phyloP scores from a whole-genome alignment of 176 grass and related monocot genomes.

The Aechmea fasciata region DNA sequence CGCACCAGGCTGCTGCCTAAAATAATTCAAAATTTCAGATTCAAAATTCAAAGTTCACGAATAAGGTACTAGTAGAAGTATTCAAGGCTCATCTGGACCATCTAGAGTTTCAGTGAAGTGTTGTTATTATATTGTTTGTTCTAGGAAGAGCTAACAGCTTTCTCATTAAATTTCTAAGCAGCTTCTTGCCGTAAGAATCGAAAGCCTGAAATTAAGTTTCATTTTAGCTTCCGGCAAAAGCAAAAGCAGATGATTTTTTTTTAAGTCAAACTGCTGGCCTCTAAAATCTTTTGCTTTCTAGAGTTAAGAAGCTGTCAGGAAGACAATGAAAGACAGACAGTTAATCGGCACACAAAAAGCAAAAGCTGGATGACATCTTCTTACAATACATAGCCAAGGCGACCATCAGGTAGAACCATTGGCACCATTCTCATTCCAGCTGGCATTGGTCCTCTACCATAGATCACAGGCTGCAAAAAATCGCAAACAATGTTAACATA shows the following conservation, averaged over 20 bases:
- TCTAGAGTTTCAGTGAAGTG: not conserved
- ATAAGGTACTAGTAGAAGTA: no score
- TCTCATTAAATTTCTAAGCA: not conserved
- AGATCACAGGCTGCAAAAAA: slow-evolving; percentile 74
- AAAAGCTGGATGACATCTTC: slow-evolving; percentile 8
- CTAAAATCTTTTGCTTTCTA: no score
- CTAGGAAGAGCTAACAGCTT: not conserved
- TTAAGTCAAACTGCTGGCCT: no score
- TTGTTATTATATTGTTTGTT: not conserved
- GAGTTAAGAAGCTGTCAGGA: not conserved
- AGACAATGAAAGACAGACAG: not conserved
- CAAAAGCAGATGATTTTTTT: no score
- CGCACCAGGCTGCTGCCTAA: slow-evolving; percentile 77
- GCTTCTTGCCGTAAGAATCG: no score
- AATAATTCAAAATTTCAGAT: not conserved
- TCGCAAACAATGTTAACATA: not conserved
- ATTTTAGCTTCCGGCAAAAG: no score
- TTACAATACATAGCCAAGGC: slow-evolving; percentile 92
- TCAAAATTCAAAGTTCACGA: no score
- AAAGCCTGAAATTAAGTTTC: no score
- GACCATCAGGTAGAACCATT: slow-evolving; percentile 94
- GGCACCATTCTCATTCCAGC: slow-evolving; percentile 97
- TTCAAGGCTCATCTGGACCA: no score
- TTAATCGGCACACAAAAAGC: not conserved
- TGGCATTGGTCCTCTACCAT: slow-evolving; percentile 88